These are phyloP conservation scores for Gynandropsis gynandra DNA, from an alignment of 345 rosid genomes.

Conservation along the genomic window DNA sequence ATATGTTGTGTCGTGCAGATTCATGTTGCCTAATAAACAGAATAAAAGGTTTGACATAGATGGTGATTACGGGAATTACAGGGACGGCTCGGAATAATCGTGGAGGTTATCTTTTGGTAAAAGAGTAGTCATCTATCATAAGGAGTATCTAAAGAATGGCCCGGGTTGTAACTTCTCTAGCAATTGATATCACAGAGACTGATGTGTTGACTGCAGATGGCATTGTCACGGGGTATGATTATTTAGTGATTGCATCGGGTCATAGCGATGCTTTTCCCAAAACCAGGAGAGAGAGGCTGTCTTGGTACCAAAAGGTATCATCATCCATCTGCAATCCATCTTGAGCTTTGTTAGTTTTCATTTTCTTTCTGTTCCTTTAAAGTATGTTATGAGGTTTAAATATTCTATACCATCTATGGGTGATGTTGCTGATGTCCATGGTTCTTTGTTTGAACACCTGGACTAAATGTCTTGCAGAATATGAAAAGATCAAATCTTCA, in stretches of 20 bases:
- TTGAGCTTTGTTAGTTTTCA: background rate
- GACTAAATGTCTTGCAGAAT: no score
- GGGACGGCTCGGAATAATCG: slow-evolving; percentile 78
- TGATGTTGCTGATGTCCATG: no score
- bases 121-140: slow-evolving; percentile 61
- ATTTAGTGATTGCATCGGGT: slow-evolving; percentile 81
- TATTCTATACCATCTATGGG: no score
- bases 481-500: slow-evolving; percentile 66
- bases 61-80: no score
- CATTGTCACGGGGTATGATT: slow-evolving; percentile 41
- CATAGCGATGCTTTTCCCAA: slow-evolving; percentile 47
- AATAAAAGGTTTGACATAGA: no score
- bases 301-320: slow-evolving; percentile 49
- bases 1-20: no score
- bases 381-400: slow-evolving; percentile 2
- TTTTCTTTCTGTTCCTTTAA: no score
- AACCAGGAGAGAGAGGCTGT: slow-evolving; percentile 51
- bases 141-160: slow-evolving; percentile 55
- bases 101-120: slow-evolving; percentile 72
- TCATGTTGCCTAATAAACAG: no score
- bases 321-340: background rate
- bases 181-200: slow-evolving; percentile 43
- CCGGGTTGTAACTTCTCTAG: slow-evolving; percentile 51
- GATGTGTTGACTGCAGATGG: slow-evolving; percentile 60
- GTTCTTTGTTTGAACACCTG: no score